Base-by-base conservation (phyloP, 352 stramenopile genomes). In the Phytophthora hibernalis region DNA sequence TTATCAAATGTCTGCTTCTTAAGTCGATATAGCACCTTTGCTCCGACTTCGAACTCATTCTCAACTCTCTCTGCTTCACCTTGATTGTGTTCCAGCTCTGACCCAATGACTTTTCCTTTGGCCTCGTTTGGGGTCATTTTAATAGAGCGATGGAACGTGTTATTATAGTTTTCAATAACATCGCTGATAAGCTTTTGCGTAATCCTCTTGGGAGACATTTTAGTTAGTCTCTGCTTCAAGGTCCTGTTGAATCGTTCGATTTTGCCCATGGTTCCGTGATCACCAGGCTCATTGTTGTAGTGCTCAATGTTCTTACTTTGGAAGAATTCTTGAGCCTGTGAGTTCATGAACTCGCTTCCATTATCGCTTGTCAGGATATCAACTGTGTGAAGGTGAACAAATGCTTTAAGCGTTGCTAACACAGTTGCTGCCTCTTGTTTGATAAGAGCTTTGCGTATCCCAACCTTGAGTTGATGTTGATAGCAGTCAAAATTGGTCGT, bases 301-400 rank as follows among this genome's bases (percentile, higher is more conserved):
- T 38, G 31, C 1, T 38, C 31, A 16, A 38, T 38, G 0, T 38
- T 38, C 31, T 38, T 38, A 5, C 1, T 5, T 38, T 38, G 1
- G 13, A 38, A 38, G 9, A 38, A 38, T 16, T 38, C 10, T 16
- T 38, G 31, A 38, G 31, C 54, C 15, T 42, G 16, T 3, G 64
- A 57, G 40, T 79, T 78, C 49, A 76, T 62, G 33, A 76, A 82
- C 44, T 79, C 66, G 3, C 2, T 18, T 5, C 74, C 74, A 51
- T 31, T 31, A 31, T 31, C 26, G 26, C 26, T 31, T 31, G 26
- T 31, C 26, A 31, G 2, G 26, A 31, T 31, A 31, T 31, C 26
- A 3, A 31, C 26, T 31, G 2, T 31, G 5, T 31, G 26, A 8
- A 31, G 26, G 2, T 1, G 26, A 31, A 31, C 26, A 31, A 31